Conservation (phyloP, 306 rosid species). For the Cucurbita moschata region DNA sequence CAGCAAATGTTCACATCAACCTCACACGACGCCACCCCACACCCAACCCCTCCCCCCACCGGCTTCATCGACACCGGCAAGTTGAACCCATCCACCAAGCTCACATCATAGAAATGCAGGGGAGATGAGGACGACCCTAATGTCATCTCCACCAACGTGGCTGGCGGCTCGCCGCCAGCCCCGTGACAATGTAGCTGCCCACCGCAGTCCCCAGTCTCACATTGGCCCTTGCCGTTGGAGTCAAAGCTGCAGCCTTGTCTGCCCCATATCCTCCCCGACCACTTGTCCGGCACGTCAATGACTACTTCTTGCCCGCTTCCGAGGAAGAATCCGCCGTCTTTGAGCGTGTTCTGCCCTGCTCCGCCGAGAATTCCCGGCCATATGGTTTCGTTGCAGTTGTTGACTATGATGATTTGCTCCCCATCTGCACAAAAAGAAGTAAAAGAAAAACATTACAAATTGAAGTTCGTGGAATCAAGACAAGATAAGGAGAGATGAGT, state of each 20-base stretch:
- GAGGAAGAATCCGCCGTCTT: constrained; percentile 64
- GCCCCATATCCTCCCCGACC: constrained; percentile 97
- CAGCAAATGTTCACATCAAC: constrained; percentile 48
- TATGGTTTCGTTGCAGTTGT: constrained; percentile 65
- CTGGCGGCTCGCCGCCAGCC: constrained; percentile 63
- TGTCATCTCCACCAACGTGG: constrained; percentile 86
- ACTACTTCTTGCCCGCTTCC: constrained; percentile 69
- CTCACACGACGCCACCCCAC: constrained; percentile 68
- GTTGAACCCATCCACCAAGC: constrained; percentile 80
- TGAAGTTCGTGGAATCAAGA: background rate
- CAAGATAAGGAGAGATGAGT: background rate
- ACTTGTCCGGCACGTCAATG: constrained; percentile 48
- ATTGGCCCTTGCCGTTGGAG: constrained; percentile 25
- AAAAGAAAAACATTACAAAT: constrained; percentile 1
- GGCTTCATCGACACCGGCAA: constrained; percentile 58
- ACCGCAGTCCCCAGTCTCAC: constrained; percentile 62
- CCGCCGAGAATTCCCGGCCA: constrained; percentile 92
- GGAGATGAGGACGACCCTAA: constrained; percentile 63
- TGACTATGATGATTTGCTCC: constrained; percentile 64
- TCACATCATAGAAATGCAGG: constrained; percentile 76
- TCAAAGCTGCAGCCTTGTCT: constrained; percentile 76
- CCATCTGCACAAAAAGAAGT: constrained; percentile 44
- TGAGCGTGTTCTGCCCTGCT: constrained; percentile 61
- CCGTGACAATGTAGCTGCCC: constrained; percentile 47
- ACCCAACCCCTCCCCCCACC: constrained; percentile 53